These are phyloP conservation scores for Colletotrichum zoysiae DNA, from an alignment of 2,329 filamentous ascomycete species.

Conservation along the genomic window DNA sequence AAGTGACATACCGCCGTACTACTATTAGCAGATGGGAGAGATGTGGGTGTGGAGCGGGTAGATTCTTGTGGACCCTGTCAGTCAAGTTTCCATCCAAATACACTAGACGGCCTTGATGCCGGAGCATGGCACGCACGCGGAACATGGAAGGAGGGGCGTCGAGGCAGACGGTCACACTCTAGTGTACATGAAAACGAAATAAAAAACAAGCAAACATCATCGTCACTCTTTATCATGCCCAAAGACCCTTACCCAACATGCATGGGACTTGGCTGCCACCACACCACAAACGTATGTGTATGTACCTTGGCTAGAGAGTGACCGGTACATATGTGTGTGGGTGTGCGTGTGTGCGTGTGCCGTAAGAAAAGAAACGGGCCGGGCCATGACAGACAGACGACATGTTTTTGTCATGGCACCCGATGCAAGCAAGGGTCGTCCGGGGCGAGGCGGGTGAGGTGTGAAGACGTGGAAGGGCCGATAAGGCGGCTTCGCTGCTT, in stretches of 20 bases:
- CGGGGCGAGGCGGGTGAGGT: slow-evolving; percentile 14
- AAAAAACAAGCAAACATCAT: slow-evolving; percentile 23
- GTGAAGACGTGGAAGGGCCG: slow-evolving; percentile 34
- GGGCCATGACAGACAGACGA: slow-evolving; percentile 8
- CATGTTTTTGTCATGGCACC: slow-evolving; percentile 7
- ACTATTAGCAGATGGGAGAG: not conserved
- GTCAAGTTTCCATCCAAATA: slow-evolving; percentile 1
- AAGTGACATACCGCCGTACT: not conserved
- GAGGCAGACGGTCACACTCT: slow-evolving; percentile 12
- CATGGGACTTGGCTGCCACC: not conserved
- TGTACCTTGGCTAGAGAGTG: not conserved
- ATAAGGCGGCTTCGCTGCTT: slow-evolving; percentile 26
- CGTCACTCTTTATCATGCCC: slow-evolving; percentile 26
- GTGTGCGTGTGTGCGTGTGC: not conserved
- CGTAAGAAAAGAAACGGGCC: slow-evolving; percentile 24
- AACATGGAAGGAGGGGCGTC: slow-evolving; percentile 17
- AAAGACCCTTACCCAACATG: slow-evolving; percentile 19
- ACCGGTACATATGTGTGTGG: not conserved
- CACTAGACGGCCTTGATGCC: not conserved
- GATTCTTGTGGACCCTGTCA: slow-evolving; percentile 4
- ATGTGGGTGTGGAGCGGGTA: not conserved
- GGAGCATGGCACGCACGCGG: slow-evolving; percentile 16
- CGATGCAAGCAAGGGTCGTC: slow-evolving; percentile 7
- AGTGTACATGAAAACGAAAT: not conserved
- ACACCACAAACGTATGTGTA: not conserved